Base-by-base conservation (phyloP, 177 flowering plant genomes). In the Vitis hybrid region DNA sequence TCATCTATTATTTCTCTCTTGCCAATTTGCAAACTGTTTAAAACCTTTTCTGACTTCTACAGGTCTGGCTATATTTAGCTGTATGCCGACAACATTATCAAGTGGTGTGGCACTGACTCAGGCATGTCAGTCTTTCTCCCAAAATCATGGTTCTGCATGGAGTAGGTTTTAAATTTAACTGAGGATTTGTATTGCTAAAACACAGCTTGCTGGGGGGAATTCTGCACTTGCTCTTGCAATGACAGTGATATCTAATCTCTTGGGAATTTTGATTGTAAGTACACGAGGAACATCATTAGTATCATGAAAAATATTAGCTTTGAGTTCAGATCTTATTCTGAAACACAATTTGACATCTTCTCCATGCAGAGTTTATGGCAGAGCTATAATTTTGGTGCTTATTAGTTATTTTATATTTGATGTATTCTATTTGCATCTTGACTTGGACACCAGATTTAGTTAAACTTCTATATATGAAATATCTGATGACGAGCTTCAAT, bases 1-100 rank as follows among this genome's bases (percentile, higher is more conserved):
- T 24, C 27, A 24, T 24, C 46, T 35, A 35, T 46, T 21, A n/a
- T 41, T 51, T 64, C 3, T 20, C 7, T 52, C 52, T 6, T 46
- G 0, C 20, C 9, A 4, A 35, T 35, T 35, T 35, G 46, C 46
- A 35, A 59, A 21, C 58, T 49, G 11, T 71, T 64, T 58, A 61
- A 17, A 11, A 15, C 2, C 58, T 71, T 71, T 57, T 63, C 8
- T 63, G 27, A 15, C 64, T 77, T 49, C 12, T 79, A 24, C 80
- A 94, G 98, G 98, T 61, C 73, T 94, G 71, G 97, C 98, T 54
- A 81, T 94, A 71, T 94, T 94, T 85, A 75, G 85, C 78, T 94
- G 97, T 76, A 92, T 94, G 97, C 98, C 97, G 21, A 94, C 97
- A 59, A 92, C 98, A 65, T 87, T 94, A 77, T 94, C 98, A 62